Evolutionary conservation across 345 rosid genomes (phyloP).

Genomic region (Adansonia digitata): DNA sequence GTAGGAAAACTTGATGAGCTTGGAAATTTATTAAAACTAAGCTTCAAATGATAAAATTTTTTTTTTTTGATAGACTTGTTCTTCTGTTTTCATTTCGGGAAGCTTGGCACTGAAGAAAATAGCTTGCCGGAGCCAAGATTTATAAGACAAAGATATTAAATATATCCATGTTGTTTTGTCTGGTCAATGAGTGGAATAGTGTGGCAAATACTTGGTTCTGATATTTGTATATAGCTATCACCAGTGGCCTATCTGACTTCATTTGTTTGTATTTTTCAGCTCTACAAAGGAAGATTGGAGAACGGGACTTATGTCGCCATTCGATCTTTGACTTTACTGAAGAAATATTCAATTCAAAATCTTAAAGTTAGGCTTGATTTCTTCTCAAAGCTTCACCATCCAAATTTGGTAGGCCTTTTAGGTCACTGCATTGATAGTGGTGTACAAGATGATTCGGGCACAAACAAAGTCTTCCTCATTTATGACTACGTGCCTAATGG

Average conservation of each 20-base stretch:
- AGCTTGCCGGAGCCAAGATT: neutral
- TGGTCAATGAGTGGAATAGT: neutral
- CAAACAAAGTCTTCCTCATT: conserved; percentile 59
- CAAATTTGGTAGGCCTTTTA: conserved; percentile 75
- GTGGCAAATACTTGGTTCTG: neutral
- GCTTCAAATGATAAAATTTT: neutral
- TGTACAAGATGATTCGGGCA: conserved; percentile 42
- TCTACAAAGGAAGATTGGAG: conserved; percentile 77
- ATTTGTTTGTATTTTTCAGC: conserved; percentile 44
- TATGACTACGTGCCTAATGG: conserved; percentile 68
- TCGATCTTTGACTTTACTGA: conserved; percentile 52
- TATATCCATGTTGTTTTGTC: neutral
- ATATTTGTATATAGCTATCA: conserved; percentile 4
- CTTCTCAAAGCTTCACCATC: conserved; percentile 86
- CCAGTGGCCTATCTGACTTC: neutral
- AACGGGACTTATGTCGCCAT: conserved; percentile 68
- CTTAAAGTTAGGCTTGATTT: conserved; percentile 66
- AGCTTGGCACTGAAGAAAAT: neutral
- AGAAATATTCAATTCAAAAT: conserved; percentile 65
- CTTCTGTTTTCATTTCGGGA: neutral
- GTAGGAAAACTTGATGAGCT: neutral
- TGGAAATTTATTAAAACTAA: neutral
- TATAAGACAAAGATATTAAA: neutral
- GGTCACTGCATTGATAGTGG: conserved; percentile 69
- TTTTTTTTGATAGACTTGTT: neutral